A percentile compares a stretch with the other conserved stretches of the same genome.
phyloP scores from a whole-genome alignment of 192 early-diverging fungal genomes.

The Jimgerdemannia flammicorona region DNA sequence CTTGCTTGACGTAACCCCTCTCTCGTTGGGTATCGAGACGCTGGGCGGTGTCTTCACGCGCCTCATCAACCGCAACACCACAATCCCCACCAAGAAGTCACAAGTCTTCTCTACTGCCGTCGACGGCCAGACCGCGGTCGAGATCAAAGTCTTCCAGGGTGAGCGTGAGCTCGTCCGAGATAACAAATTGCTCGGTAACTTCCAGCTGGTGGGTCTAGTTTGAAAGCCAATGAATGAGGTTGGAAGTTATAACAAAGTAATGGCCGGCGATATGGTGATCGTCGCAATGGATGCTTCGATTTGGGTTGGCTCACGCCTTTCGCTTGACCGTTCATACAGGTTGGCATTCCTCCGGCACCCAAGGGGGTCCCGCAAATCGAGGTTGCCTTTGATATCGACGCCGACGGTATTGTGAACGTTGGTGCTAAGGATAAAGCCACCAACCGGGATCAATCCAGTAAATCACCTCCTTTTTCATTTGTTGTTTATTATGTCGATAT shows the following conservation, averaged over 20 bases:
- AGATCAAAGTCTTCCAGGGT: slow-evolving; percentile 96
- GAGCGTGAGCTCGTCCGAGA: slow-evolving; percentile 93
- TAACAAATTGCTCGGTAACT: slow-evolving; percentile 97
- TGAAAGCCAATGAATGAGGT: too few species aligned
- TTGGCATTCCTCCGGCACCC: slow-evolving; percentile 89
- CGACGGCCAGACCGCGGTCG: slow-evolving; percentile 92
- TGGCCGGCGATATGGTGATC: too few species aligned
- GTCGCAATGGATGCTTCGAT: too few species aligned
- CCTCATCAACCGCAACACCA: slow-evolving; percentile 94
- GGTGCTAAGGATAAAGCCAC: slow-evolving; percentile 94
- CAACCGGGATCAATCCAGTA: slow-evolving; percentile 79
- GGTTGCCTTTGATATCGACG: slow-evolving; percentile 98
- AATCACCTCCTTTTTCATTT: background rate
- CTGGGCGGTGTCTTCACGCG: slow-evolving; percentile 93
- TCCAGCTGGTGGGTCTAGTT: slow-evolving; percentile 60
- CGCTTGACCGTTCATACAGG: too few species aligned
- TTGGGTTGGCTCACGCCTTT: too few species aligned
- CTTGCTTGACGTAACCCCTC: slow-evolving; percentile 90
- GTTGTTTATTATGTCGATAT: too few species aligned
- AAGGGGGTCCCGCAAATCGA: slow-evolving; percentile 95
- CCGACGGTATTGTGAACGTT: slow-evolving; percentile 97
- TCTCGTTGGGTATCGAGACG: slow-evolving; percentile 96
- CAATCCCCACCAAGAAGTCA: slow-evolving; percentile 96
- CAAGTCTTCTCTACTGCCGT: slow-evolving; percentile 97
- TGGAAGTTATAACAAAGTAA: too few species aligned